Evolutionary conservation across 768 basidiomycete genomes (phyloP).

Genomic region (Boletus reticuloceps): DNA sequence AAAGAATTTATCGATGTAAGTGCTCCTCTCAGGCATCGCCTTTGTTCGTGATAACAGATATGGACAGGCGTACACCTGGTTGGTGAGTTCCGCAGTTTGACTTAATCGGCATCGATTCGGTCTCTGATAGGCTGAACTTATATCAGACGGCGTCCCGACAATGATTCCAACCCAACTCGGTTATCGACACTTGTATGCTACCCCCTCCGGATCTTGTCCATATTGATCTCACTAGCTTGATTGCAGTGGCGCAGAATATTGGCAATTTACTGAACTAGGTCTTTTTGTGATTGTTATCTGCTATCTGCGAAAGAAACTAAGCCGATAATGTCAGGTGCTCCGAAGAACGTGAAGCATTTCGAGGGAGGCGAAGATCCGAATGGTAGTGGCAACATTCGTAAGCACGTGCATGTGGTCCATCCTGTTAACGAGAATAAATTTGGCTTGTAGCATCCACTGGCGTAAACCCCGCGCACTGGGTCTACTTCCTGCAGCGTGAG

Average conservation of each 20-base stretch:
- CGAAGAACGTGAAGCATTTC: slow-evolving; percentile 41
- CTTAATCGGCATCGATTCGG: not conserved
- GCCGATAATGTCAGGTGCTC: slow-evolving; percentile 17
- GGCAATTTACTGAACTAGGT: slow-evolving; percentile 47
- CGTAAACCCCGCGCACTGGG: slow-evolving; percentile 43
- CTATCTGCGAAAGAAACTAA: slow-evolving; percentile 1
- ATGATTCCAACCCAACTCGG: slow-evolving; percentile 44
- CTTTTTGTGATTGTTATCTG: not conserved
- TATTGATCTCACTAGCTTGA: slow-evolving; percentile 7
- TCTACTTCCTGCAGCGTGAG: slow-evolving; percentile 47
- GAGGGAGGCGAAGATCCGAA: slow-evolving; percentile 44
- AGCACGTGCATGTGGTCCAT: slow-evolving; percentile 8
- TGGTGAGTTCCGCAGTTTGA: slow-evolving; percentile 26
- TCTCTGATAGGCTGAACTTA: not conserved
- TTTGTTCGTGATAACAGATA: not conserved
- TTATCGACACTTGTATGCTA: slow-evolving; percentile 44
- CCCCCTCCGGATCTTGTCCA: slow-evolving; percentile 1
- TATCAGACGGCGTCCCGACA: slow-evolving; percentile 49
- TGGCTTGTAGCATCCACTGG: slow-evolving; percentile 41
- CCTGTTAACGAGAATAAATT: not conserved
- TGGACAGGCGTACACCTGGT: slow-evolving; percentile 41
- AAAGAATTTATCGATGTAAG: slow-evolving; percentile 43
- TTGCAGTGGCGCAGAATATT: slow-evolving; percentile 40
- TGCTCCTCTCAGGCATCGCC: not conserved
- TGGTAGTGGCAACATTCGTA: slow-evolving; percentile 49